Conservation (phyloP, 352 stramenopile species). For the Blastocystis sp. region DNA sequence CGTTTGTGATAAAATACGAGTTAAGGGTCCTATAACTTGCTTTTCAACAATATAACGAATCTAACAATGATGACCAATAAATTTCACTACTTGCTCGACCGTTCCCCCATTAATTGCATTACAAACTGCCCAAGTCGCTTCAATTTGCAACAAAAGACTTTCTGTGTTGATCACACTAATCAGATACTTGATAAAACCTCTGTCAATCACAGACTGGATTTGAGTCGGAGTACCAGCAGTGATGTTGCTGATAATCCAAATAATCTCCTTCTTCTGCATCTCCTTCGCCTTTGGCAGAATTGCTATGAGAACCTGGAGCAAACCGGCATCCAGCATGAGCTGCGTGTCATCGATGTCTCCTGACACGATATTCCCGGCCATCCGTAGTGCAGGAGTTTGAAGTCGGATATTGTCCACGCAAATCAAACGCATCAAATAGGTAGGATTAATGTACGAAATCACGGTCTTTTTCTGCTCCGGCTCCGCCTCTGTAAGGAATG, state of each 20-base stretch:
- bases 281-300: constrained; percentile 89
- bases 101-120: constrained; percentile 55
- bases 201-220: constrained; percentile 69
- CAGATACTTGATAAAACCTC: constrained; percentile 13
- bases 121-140: background rate
- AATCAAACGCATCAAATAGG: constrained; percentile 69
- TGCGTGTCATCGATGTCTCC: constrained; percentile 97
- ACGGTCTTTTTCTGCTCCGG: constrained; percentile 84
- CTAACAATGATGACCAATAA: background rate
- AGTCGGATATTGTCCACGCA: constrained; percentile 69
- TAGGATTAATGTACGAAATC: background rate
- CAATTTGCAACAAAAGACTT: background rate
- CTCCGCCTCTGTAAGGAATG: constrained; percentile 91
- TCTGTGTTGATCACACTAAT: background rate
- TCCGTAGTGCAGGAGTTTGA: constrained; percentile 89
- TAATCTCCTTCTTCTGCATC: constrained; percentile 95
- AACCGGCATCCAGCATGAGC: constrained; percentile 93
- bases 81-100: background rate
- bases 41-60: constrained; percentile 40
- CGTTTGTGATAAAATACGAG: background rate
- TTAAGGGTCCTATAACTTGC: background rate
- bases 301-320: constrained; percentile 84
- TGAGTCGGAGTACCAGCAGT: constrained; percentile 95
- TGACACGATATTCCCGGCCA: constrained; percentile 97
- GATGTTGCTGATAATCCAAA: constrained; percentile 99